Evolutionary conservation across 2,329 filamentous ascomycete species (phyloP).

Genomic region (Chaetothyriales sp.): DNA sequence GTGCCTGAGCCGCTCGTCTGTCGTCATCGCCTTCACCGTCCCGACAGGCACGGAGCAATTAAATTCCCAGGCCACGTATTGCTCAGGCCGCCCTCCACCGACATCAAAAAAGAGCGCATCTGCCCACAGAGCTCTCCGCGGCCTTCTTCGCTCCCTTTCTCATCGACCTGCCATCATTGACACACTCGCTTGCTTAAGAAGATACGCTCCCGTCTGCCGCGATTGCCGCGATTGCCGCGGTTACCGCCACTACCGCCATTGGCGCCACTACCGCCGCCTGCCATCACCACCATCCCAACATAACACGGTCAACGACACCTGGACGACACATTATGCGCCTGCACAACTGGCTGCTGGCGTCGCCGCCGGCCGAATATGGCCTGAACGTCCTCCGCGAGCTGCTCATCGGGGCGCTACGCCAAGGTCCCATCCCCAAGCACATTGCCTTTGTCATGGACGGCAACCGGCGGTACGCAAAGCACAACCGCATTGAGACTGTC

Average conservation of each 20-base stretch:
- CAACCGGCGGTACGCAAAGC: slow-evolving; percentile 81
- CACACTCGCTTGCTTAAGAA: too few relatives aligned
- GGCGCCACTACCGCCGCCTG: too few relatives aligned
- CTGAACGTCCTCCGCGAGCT: slow-evolving; percentile 65
- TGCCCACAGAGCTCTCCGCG: too few relatives aligned
- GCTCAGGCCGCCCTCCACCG: background rate
- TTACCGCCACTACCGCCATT: too few relatives aligned
- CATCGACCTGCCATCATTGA: too few relatives aligned
- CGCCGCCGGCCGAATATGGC: slow-evolving; percentile 85
- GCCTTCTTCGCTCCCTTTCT: background rate
- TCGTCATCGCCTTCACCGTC: background rate
- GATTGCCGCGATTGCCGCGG: too few relatives aligned
- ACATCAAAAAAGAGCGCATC: too few relatives aligned
- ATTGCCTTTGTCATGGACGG: slow-evolving; percentile 99
- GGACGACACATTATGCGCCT: slow-evolving; percentile 20
- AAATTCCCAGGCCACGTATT: background rate
- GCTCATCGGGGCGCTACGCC: slow-evolving; percentile 73
- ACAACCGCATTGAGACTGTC: slow-evolving; percentile 85
- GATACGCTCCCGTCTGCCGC: too few relatives aligned
- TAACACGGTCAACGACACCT: slow-evolving; percentile 1
- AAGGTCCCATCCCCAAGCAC: slow-evolving; percentile 86
- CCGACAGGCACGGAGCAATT: background rate
- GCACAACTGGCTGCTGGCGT: slow-evolving; percentile 67
- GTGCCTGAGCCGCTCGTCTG: background rate
- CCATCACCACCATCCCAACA: slow-evolving; percentile 2